phyloP scores from a whole-genome alignment of 768 basidiomycete species.

The Suillus variegatus region DNA sequence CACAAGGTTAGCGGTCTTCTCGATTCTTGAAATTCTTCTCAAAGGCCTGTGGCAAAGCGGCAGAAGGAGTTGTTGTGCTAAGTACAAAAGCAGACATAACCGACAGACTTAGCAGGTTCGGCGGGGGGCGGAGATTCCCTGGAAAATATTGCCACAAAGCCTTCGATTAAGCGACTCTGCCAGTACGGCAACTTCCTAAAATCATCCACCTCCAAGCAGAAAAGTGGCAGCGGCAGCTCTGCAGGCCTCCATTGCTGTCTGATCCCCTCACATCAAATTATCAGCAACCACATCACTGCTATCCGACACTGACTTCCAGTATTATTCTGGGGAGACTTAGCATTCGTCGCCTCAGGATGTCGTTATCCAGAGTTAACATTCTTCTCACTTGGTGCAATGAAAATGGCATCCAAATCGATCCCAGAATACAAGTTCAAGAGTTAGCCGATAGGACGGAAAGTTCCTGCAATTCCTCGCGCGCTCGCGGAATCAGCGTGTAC shows the following conservation, averaged over 20 bases:
- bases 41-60: not conserved
- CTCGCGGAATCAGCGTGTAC: conserved; percentile 23
- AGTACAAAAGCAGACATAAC: conserved; percentile 28
- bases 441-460: conserved; percentile 1
- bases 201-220: not conserved
- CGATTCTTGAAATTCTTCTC: not conserved
- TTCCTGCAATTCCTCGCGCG: conserved; percentile 14
- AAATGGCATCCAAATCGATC: conserved; percentile 48
- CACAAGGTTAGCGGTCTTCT: not conserved
- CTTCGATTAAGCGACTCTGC: conserved; percentile 2
- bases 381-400: conserved; percentile 52
- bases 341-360: conserved; percentile 17
- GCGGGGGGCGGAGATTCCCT: conserved; percentile 17
- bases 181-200: conserved; percentile 2
- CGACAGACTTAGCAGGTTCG: conserved; percentile 13
- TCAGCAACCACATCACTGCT: not conserved
- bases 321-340: not conserved
- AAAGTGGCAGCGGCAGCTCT: not conserved
- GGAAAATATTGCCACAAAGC: conserved; percentile 18
- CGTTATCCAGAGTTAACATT: conserved; percentile 14
- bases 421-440: conserved; percentile 37
- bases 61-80: conserved; percentile 8
- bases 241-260: not conserved
- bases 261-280: not conserved
- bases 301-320: not conserved